These are phyloP conservation scores for Corniculantispora saksenae DNA, from an alignment of 2,329 filamentous ascomycete genomes.

Conservation along the genomic window DNA sequence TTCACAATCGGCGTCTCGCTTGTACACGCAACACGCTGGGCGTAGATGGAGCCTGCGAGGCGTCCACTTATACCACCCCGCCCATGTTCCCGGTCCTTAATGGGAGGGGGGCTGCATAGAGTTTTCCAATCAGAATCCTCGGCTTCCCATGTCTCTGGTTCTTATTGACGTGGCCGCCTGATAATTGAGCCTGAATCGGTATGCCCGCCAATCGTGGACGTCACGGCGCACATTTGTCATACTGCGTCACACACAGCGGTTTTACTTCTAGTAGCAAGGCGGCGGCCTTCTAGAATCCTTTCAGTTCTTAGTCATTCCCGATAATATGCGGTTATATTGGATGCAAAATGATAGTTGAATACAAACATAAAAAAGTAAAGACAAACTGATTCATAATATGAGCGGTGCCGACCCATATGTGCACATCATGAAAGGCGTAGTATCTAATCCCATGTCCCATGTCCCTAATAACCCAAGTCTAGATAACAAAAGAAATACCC, in stretches of 20 bases:
- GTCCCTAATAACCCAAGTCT: constrained; percentile 1
- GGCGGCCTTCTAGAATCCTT: background rate
- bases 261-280: background rate
- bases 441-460: constrained; percentile 20
- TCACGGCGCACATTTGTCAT: background rate
- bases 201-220: background rate
- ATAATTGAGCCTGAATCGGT: constrained; percentile 10
- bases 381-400: constrained; percentile 7
- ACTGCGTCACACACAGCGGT: background rate
- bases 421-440: constrained; percentile 10
- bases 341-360: background rate
- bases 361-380: background rate
- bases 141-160: background rate
- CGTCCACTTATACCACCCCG: background rate
- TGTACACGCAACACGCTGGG: no score
- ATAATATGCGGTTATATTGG: background rate
- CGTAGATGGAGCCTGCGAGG: background rate
- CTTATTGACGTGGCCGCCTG: background rate
- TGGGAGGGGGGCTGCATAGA: background rate
- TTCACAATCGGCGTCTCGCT: background rate
- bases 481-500: constrained; percentile 14
- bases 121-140: background rate
- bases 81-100: background rate
- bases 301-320: background rate
- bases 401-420: background rate